Evolutionary conservation across 768 basidiomycete genomes (phyloP).

Genomic region (Pilatotrama ljubarskyi): DNA sequence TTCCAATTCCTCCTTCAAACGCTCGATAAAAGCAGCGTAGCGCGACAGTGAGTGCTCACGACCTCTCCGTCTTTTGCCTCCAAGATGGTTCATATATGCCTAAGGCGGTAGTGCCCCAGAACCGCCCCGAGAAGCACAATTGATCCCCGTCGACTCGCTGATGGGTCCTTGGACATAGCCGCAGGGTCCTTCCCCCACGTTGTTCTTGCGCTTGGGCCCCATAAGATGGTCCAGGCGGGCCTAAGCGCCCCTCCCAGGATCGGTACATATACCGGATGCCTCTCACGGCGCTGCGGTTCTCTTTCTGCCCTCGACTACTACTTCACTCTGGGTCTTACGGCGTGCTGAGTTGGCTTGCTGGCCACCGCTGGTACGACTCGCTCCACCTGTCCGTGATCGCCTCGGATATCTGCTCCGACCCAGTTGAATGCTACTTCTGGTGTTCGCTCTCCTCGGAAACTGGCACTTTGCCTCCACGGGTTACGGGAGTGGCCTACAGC

Average conservation of each 20-base stretch:
- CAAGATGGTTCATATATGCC: too few species aligned
- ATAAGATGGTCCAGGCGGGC: not conserved
- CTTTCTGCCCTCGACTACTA: not conserved
- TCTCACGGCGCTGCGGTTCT: not conserved
- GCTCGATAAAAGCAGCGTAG: too few species aligned
- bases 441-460: too few species aligned
- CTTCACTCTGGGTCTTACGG: not conserved
- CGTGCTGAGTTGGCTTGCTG: not conserved
- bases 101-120: not conserved
- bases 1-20: too few species aligned
- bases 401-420: too few species aligned
- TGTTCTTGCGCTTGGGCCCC: slow-evolving; percentile 10
- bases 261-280: slow-evolving; percentile 2
- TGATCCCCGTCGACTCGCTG: not conserved
- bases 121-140: slow-evolving; percentile 4
- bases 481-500: too few species aligned
- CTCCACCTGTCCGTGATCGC: too few species aligned
- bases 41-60: too few species aligned
- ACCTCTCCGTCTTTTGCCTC: too few species aligned
- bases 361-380: too few species aligned
- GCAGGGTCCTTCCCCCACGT: not conserved
- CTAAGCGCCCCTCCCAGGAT: not conserved
- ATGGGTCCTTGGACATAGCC: not conserved
- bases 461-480: too few species aligned
- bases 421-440: too few species aligned